Evolutionary conservation across 768 basidiomycete genomes (phyloP).

Genomic region (Sutorius australiensis): DNA sequence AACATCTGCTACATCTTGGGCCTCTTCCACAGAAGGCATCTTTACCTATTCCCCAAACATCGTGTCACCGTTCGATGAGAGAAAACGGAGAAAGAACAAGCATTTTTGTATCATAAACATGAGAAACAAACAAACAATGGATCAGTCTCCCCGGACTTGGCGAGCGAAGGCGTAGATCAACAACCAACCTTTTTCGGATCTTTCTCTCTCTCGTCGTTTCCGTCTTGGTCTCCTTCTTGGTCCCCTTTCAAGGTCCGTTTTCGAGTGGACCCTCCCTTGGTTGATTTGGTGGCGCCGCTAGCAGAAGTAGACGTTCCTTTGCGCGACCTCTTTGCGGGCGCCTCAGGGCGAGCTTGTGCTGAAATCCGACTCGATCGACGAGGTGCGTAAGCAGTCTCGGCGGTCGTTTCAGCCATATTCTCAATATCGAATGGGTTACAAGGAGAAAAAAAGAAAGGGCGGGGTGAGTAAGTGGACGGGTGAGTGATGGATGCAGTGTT

Average conservation of each 20-base stretch:
- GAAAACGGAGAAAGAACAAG: not conserved
- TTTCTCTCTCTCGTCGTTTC: conserved; percentile 11
- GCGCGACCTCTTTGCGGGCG: conserved; percentile 8
- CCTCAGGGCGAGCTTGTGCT: conserved; percentile 41
- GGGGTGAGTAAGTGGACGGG: not conserved
- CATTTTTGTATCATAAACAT: not conserved
- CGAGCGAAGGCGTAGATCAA: not conserved
- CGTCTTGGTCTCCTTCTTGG: conserved; percentile 17
- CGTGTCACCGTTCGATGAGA: not conserved
- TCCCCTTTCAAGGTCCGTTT: conserved; percentile 34
- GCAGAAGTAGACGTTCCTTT: conserved; percentile 12
- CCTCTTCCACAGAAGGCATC: conserved; percentile 14
- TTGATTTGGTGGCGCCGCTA: conserved; percentile 13
- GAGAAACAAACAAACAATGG: not conserved
- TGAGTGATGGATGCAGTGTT: not conserved
- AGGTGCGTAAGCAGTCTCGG: conserved; percentile 31
- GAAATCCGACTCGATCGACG: conserved; percentile 58
- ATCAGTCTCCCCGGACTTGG: not conserved
- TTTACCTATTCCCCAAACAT: conserved; percentile 15
- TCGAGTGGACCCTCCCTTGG: conserved; percentile 31
- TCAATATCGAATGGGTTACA: not conserved
- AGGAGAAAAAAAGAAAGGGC: not conserved
- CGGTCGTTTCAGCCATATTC: conserved; percentile 9
- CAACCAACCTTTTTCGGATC: conserved; percentile 26
- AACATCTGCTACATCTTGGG: not conserved